Conservation (phyloP, 208 protist genomes). For the Trypanosoma lewisi region DNA sequence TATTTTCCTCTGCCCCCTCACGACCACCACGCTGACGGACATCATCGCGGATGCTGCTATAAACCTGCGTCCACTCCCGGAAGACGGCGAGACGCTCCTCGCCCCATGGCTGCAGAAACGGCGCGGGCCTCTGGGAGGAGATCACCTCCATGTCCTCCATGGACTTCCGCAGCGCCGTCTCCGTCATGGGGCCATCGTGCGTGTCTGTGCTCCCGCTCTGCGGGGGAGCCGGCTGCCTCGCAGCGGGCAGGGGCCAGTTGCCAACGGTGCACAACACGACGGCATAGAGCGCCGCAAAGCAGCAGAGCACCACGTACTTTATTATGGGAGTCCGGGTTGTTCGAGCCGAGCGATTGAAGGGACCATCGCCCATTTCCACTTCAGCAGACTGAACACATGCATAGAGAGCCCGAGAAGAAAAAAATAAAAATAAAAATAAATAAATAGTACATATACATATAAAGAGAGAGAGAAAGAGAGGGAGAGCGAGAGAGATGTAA, state of each 20-base stretch:
- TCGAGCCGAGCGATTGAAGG: background rate
- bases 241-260: slow-evolving; percentile 25
- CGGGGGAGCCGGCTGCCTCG: background rate
- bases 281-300: slow-evolving; percentile 6
- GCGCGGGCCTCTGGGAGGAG: slow-evolving; percentile 15
- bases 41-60: slow-evolving; percentile 24
- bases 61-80: slow-evolving; percentile 36
- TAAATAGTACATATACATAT: too few relatives aligned
- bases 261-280: slow-evolving; percentile 15
- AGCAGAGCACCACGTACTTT: slow-evolving; percentile 1
- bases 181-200: background rate
- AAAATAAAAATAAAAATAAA: slow-evolving; percentile 11
- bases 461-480: too few relatives aligned
- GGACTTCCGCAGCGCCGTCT: background rate
- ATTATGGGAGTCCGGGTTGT: background rate
- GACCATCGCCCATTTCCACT: background rate
- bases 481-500: too few relatives aligned
- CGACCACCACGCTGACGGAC: background rate
- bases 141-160: slow-evolving; percentile 12
- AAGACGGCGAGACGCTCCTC: slow-evolving; percentile 19
- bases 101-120: slow-evolving; percentile 35
- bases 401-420: slow-evolving; percentile 10
- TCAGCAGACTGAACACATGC: background rate
- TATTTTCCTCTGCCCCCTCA: background rate
- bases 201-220: background rate